Conservation (phyloP, 176 grass and related monocot genomes). For the Musa acuminata region DNA sequence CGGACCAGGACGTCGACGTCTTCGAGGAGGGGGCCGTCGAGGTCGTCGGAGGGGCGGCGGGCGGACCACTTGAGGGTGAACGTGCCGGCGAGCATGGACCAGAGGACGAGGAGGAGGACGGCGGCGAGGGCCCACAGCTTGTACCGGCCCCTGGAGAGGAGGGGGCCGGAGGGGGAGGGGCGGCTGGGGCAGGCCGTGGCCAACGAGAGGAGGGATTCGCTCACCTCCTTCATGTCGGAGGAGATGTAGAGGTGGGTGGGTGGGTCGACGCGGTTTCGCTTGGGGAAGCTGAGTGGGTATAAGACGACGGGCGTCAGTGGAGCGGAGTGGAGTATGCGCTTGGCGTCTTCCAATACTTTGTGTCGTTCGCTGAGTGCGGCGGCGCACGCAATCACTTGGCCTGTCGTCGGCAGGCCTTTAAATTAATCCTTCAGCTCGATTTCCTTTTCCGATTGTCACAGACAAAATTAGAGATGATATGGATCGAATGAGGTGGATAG, state of each 20-base stretch:
- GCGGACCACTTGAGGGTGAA: conserved; percentile 73
- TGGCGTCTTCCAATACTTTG: too few relatives aligned
- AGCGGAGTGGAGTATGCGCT: too few relatives aligned
- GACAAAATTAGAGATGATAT: too few relatives aligned
- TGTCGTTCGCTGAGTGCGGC: too few relatives aligned
- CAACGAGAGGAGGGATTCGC: conserved; percentile 10
- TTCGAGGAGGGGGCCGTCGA: conserved; percentile 8
- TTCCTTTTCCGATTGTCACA: too few relatives aligned
- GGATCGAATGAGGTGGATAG: too few relatives aligned
- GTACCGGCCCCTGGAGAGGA: conserved; percentile 55
- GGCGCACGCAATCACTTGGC: too few relatives aligned
- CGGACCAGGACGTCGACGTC: conserved; percentile 27
- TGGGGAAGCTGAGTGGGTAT: too few relatives aligned
- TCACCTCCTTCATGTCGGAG: conserved; percentile 31
- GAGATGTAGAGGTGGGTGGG: background rate
- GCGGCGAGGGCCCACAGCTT: conserved; percentile 80
- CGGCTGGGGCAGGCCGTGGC: conserved; percentile 1
- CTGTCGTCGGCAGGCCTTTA: too few relatives aligned
- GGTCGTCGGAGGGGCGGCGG: conserved; percentile 37
- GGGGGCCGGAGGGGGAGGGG: background rate
- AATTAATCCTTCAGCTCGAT: too few relatives aligned
- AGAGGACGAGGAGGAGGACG: conserved; percentile 87
- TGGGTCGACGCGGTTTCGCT: background rate
- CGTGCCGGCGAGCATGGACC: conserved; percentile 92
- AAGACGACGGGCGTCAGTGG: too few relatives aligned